Conservation (phyloP, 2,329 filamentous ascomycete genomes). For the Epichloe sp. region DNA sequence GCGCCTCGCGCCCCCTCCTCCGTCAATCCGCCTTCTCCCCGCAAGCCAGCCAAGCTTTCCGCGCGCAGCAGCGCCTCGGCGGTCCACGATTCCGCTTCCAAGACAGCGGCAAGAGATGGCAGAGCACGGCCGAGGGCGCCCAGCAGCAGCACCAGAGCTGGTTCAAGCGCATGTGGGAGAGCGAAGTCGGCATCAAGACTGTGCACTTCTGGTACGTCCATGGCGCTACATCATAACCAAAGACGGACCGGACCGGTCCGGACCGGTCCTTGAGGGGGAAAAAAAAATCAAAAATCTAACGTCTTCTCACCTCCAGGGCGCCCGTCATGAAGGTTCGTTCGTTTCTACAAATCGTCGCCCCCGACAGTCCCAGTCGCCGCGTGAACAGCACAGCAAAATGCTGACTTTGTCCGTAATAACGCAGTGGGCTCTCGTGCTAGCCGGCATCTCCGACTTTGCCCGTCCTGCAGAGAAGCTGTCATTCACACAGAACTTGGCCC, state of each 20-base stretch:
- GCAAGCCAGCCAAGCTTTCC: conserved; percentile 33
- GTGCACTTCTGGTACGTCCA: conserved; percentile 82
- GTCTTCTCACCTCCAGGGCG: conserved; percentile 43
- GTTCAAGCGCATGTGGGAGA: conserved; percentile 74
- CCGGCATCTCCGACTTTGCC: conserved; percentile 81
- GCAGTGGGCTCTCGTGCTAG: conserved; percentile 87
- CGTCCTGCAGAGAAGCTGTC: conserved; percentile 89
- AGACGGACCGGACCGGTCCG: no score
- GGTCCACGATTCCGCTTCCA: conserved; percentile 24
- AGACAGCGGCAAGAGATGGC: conserved; percentile 45
- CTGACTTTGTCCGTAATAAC: neutral
- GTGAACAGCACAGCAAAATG: neutral
- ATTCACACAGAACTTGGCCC: conserved; percentile 77
- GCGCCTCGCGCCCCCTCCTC: conserved; percentile 40
- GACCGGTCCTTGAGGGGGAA: no score
- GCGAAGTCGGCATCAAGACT: conserved; percentile 73
- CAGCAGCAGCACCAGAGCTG: conserved; percentile 33
- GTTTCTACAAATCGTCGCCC: conserved; percentile 5
- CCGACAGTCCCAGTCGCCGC: no score
- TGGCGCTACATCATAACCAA: no score
- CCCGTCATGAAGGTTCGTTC: conserved; percentile 68
- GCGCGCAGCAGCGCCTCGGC: conserved; percentile 14
- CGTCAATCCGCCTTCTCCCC: conserved; percentile 28
- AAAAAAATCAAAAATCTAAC: neutral
- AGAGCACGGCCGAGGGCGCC: conserved; percentile 48